Base-by-base conservation (phyloP, 768 basidiomycete species). In the Agaricus blazei region DNA sequence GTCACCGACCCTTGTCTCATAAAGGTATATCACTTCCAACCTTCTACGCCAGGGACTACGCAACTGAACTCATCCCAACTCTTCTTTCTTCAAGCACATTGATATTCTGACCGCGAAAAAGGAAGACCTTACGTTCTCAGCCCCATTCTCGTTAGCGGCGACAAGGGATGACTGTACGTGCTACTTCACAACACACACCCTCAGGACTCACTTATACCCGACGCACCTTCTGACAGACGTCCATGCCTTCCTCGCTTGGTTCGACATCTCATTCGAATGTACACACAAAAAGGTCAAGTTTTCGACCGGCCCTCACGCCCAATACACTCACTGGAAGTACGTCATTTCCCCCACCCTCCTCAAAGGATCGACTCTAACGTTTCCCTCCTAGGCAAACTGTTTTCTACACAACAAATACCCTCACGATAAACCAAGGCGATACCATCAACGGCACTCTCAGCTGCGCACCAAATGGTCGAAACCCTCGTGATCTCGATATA, bases 181-280 rank as follows among this genome's bases (percentile, higher is more conserved):
- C 8, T 42, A 23, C 9, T 29, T 15, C 3, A 48, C 54, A n/a
- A 19, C 19, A 19, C 31, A 19, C 23, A 49, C 34, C 34, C 34
- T 48, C 3, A 9, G 29, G 46, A 48, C 46, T 19, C 5, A 48
- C 26, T 14, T 48, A 28, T 48, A 9, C 37, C 54, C 9, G 34
- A 11, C 34, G 11, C 7, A 3, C 34, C 34, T 34, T 15, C 45
- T 23, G 38, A 11, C 63, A 98, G 95, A 95, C 67, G 79, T 93
- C 27, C 97, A 99, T 67, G 97, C 97, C 24, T 97, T 98, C 85
- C 84, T 99, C 48, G 94, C 93, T 34, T 99, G 97, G 97, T 99
- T 99, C 73, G 97, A 99, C 69, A 88, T 96, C 66, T 80, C 85
- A 41, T 99, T 99, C 75, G 88, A 90, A 55, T 93, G 89, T 69